Evolutionary conservation across 805 yeast species (phyloP), one percentile per base, ranked within the genome.

Genomic region (Lipomyces spencermartinsiae): DNA sequence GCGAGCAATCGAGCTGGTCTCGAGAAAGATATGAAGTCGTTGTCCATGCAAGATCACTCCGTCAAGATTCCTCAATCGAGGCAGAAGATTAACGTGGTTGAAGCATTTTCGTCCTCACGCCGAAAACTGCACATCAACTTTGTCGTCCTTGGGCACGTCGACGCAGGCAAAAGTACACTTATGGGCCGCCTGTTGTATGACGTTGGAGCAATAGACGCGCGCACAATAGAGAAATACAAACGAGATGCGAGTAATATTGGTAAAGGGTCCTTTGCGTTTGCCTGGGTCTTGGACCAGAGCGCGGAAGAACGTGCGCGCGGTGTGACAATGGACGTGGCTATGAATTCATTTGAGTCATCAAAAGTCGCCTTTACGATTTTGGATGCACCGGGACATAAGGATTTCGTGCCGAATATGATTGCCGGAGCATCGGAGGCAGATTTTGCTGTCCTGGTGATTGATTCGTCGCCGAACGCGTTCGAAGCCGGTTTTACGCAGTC

Each of bases 211-310:
- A 87, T 91, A 4, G 90, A 88, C 73, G 83, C 87, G 49, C 86
- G 87, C 61, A 85, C 89, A 0, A 82, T 90, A 12, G 86, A 87
- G 73, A 89, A 87, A 73, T 80, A 87, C 63, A 84, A 87, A 55
- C 85, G 85, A 69, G 93, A 90, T 70, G 85, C 91, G 39, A 88
- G 86, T 51, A 83, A 82, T 58, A 81, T 83, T 1, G 96, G 96
- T 4, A 91, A 91, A 74, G 86, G 88, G 10, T 90, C 94, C 4
- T 91, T 91, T 79, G 91, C 94, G 4, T 81, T 90, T 61, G 96
- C 96, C 0, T 91, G 96, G 96, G 85, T 90, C 51, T 82, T 91
- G 87, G 96, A 91, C 77, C 93, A 90, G 76, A 89, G 94, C 0
- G 78, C 81, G 0, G 95, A 91, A 75, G 96, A 91, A 78, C 83